phyloP scores from a whole-genome alignment of 169 alveolate species.

The Eimeria necatrix region DNA sequence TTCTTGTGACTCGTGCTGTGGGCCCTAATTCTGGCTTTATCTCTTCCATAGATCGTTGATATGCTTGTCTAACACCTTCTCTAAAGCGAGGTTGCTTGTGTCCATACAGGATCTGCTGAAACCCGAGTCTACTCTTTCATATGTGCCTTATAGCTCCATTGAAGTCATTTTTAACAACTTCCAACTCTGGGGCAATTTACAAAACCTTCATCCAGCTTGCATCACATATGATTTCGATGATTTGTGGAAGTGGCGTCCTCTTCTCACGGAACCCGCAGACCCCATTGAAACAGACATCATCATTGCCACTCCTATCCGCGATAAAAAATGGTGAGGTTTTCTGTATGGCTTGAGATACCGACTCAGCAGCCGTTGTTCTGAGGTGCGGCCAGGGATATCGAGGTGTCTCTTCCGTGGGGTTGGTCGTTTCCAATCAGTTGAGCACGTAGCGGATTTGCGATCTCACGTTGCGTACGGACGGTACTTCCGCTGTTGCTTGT shows the following conservation, averaged over 20 bases:
- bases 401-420: no score
- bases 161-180: constrained; percentile 86
- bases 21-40: no score
- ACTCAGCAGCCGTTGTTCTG: no score
- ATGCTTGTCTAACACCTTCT: no score
- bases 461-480: neutral
- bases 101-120: constrained; percentile 20
- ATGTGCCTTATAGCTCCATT: constrained; percentile 85
- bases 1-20: no score
- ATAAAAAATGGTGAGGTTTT: constrained; percentile 58
- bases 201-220: constrained; percentile 86
- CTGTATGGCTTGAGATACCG: no score
- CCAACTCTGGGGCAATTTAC: constrained; percentile 87
- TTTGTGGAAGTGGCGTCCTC: constrained; percentile 83
- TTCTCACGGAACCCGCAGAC: constrained; percentile 77
- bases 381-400: no score
- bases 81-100: neutral
- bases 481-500: neutral
- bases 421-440: no score
- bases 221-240: constrained; percentile 84
- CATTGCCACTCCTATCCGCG: constrained; percentile 77
- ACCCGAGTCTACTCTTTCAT: constrained; percentile 81
- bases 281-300: constrained; percentile 81
- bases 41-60: no score
- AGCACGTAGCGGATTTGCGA: no score